Evolutionary conservation across 1,284 basidiomycete species (phyloP).

Genomic region (Moesziomyces aphidis): DNA sequence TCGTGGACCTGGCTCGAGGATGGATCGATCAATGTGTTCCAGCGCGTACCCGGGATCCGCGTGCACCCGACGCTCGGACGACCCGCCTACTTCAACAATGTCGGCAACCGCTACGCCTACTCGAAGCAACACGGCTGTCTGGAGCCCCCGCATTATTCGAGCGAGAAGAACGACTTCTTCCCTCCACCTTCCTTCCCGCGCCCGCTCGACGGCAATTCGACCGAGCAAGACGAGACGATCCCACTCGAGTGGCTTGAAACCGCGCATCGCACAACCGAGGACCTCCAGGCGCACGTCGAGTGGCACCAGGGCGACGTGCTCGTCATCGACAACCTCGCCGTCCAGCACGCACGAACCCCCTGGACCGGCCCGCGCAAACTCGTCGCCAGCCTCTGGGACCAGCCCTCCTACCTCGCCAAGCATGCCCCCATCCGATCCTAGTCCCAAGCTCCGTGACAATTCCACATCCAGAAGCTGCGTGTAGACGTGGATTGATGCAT

Average conservation of each 20-base stretch:
- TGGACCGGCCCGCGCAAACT: slow-evolving; percentile 47
- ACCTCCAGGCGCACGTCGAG: slow-evolving; percentile 44
- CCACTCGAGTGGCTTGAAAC: slow-evolving; percentile 41
- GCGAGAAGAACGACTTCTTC: slow-evolving; percentile 33
- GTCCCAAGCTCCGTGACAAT: not conserved
- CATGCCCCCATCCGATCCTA: slow-evolving; percentile 24
- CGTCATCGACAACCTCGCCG: slow-evolving; percentile 51
- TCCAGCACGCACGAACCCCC: slow-evolving; percentile 47
- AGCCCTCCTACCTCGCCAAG: slow-evolving; percentile 33
- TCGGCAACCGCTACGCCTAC: slow-evolving; percentile 45
- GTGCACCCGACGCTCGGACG: slow-evolving; percentile 31
- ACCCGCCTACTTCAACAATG: slow-evolving; percentile 51
- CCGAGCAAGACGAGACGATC: slow-evolving; percentile 23
- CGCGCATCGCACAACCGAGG: slow-evolving; percentile 25
- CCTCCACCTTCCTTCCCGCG: slow-evolving; percentile 34
- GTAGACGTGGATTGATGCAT: slow-evolving; percentile 3
- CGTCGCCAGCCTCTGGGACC: slow-evolving; percentile 50
- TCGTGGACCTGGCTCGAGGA: slow-evolving; percentile 46
- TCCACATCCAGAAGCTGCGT: not conserved
- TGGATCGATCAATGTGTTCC: slow-evolving; percentile 48
- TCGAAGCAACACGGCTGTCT: slow-evolving; percentile 23
- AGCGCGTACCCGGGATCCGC: slow-evolving; percentile 47
- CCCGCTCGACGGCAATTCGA: not conserved
- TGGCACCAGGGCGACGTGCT: slow-evolving; percentile 48
- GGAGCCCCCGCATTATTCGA: slow-evolving; percentile 31